Conservation (phyloP, 192 early-diverging fungal genomes). For the Umbelopsis ramanniana region DNA sequence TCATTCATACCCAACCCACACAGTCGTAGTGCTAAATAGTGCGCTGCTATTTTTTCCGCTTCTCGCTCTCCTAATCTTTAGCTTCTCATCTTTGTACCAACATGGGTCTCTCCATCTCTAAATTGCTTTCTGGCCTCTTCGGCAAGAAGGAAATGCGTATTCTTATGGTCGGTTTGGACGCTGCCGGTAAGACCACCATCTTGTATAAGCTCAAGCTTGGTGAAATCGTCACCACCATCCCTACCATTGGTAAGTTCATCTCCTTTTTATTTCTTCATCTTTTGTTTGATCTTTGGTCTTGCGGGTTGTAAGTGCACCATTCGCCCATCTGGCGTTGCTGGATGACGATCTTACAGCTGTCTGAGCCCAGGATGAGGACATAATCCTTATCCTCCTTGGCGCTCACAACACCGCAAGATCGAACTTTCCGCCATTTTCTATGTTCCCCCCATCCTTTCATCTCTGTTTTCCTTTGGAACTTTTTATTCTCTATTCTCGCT, state of each 20-base stretch:
- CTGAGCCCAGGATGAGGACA: not conserved
- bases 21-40: not conserved
- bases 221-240: constrained; percentile 98
- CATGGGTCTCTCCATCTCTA: constrained; percentile 91
- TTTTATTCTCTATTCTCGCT: not conserved
- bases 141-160: constrained; percentile 97
- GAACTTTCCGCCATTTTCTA: constrained; percentile 3
- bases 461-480: not conserved
- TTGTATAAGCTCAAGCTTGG: constrained; percentile 99
- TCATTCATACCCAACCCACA: constrained; percentile 18
- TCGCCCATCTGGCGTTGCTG: not conserved
- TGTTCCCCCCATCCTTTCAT: not conserved
- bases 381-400: not conserved
- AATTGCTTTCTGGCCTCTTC: constrained; percentile 75
- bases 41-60: constrained; percentile 20
- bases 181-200: constrained; percentile 98
- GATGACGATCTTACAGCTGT: not conserved
- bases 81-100: constrained; percentile 32
- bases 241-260: constrained; percentile 86
- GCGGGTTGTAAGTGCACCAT: too few relatives aligned
- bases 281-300: constrained; percentile 13
- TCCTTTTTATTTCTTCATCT: constrained; percentile 10
- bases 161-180: constrained; percentile 93
- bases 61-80: constrained; percentile 24
- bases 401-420: not conserved